Conservation (phyloP, 768 basidiomycete genomes). For the Neoboletus magnificus region DNA sequence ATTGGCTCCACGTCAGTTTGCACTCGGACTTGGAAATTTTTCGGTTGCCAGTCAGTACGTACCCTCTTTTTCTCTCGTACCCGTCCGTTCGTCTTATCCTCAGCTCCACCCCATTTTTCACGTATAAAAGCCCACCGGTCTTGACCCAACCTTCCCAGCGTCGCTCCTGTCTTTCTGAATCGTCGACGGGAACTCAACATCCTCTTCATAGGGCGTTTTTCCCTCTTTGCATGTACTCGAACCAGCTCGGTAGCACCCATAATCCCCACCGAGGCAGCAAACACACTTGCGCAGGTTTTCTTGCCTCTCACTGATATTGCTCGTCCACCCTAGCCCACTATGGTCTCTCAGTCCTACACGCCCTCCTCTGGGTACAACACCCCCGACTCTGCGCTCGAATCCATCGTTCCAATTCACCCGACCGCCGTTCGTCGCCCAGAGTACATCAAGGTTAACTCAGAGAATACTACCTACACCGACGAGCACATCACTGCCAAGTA, state of each 20-base stretch:
- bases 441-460: constrained; percentile 76
- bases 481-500: constrained; percentile 82
- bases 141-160: background rate
- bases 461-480: constrained; percentile 77
- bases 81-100: background rate
- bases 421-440: constrained; percentile 78
- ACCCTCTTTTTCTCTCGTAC: constrained; percentile 17
- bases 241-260: constrained; percentile 87
- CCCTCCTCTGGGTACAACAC: constrained; percentile 66
- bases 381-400: constrained; percentile 70
- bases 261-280: constrained; percentile 85
- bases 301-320: constrained; percentile 44
- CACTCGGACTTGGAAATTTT: constrained; percentile 16
- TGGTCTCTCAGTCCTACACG: constrained; percentile 45
- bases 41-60: background rate
- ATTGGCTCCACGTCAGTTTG: constrained; percentile 13
- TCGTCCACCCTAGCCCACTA: constrained; percentile 33
- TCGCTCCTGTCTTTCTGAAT: background rate
- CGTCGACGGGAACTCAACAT: constrained; percentile 1
- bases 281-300: constrained; percentile 71
- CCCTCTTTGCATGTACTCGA: constrained; percentile 87
- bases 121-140: constrained; percentile 25
- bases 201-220: constrained; percentile 29
- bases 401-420: constrained; percentile 72
- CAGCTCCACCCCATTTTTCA: constrained; percentile 19